Conservation (phyloP, 805 yeast species). For the Lachancea meyersii region DNA sequence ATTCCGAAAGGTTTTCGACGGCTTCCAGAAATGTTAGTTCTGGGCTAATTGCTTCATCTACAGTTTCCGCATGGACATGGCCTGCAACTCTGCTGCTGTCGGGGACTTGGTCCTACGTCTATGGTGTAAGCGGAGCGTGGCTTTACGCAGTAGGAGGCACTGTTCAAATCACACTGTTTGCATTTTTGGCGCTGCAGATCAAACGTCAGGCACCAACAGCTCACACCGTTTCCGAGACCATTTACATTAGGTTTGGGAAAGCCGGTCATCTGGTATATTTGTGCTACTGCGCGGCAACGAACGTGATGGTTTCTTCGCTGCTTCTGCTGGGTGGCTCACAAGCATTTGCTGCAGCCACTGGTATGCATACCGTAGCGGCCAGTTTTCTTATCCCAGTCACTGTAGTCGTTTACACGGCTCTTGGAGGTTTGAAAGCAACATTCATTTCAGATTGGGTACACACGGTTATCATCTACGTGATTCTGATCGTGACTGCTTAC, state of each 20-base stretch:
- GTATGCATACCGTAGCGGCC: slow-evolving; percentile 42
- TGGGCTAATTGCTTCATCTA: slow-evolving; percentile 36
- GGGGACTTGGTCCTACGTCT: slow-evolving; percentile 36
- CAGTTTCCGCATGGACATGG: slow-evolving; percentile 43
- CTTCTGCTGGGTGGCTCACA: slow-evolving; percentile 42
- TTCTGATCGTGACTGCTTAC: slow-evolving; percentile 33
- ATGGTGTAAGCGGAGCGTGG: slow-evolving; percentile 40
- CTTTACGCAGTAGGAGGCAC: slow-evolving; percentile 36
- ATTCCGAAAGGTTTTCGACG: slow-evolving; percentile 38
- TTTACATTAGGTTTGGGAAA: slow-evolving; percentile 35
- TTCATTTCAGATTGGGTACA: slow-evolving; percentile 48
- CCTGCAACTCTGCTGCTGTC: slow-evolving; percentile 38
- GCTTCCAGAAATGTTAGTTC: slow-evolving; percentile 37
- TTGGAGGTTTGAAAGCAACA: slow-evolving; percentile 48
- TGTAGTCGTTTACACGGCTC: slow-evolving; percentile 42
- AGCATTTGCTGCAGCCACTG: slow-evolving; percentile 37
- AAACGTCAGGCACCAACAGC: slow-evolving; percentile 39
- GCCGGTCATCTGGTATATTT: slow-evolving; percentile 34
- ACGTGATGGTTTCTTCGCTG: slow-evolving; percentile 35
- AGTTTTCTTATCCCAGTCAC: slow-evolving; percentile 41
- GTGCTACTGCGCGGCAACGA: slow-evolving; percentile 36
- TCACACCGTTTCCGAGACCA: slow-evolving; percentile 38
- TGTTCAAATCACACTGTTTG: slow-evolving; percentile 35
- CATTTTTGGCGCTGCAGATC: slow-evolving; percentile 36
- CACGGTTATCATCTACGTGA: slow-evolving; percentile 40